Evolutionary conservation across 768 basidiomycete species (phyloP).

Genomic region (Termitomyces eurrhizus): DNA sequence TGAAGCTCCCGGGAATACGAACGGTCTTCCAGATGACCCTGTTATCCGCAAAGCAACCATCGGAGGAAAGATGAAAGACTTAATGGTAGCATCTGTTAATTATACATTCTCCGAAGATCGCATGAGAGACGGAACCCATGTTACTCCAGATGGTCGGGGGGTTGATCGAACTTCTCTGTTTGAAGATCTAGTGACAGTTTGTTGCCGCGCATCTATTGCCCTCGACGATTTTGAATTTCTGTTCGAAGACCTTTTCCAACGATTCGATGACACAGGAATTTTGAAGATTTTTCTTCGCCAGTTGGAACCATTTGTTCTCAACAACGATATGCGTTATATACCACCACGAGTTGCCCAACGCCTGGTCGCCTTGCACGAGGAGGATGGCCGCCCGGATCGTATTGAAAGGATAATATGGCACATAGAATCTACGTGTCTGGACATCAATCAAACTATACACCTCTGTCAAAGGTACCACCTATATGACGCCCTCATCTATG

Average conservation of each 20-base stretch:
- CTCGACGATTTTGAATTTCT: slow-evolving; percentile 81
- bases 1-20: slow-evolving; percentile 78
- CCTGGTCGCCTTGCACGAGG: slow-evolving; percentile 75
- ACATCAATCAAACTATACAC: slow-evolving; percentile 88
- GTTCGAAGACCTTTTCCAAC: slow-evolving; percentile 91
- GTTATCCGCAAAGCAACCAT: slow-evolving; percentile 59
- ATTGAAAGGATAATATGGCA: slow-evolving; percentile 95
- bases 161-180: slow-evolving; percentile 91
- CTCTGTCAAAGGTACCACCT: slow-evolving; percentile 81
- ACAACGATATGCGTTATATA: slow-evolving; percentile 64
- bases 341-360: slow-evolving; percentile 89
- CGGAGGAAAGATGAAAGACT: slow-evolving; percentile 69
- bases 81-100: slow-evolving; percentile 83
- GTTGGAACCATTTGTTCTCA: slow-evolving; percentile 79
- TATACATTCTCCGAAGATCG: slow-evolving; percentile 96
- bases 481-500: slow-evolving; percentile 92
- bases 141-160: slow-evolving; percentile 77
- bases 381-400: slow-evolving; percentile 61
- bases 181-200: slow-evolving; percentile 78
- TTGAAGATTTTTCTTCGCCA: slow-evolving; percentile 77
- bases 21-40: slow-evolving; percentile 73
- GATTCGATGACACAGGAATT: slow-evolving; percentile 83
- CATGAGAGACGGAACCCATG: slow-evolving; percentile 85
- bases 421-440: slow-evolving; percentile 85
- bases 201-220: slow-evolving; percentile 75